These are phyloP conservation scores for Oldenlandia corymbosa DNA, from an alignment of 257 asterid species.

Conservation along the genomic window DNA sequence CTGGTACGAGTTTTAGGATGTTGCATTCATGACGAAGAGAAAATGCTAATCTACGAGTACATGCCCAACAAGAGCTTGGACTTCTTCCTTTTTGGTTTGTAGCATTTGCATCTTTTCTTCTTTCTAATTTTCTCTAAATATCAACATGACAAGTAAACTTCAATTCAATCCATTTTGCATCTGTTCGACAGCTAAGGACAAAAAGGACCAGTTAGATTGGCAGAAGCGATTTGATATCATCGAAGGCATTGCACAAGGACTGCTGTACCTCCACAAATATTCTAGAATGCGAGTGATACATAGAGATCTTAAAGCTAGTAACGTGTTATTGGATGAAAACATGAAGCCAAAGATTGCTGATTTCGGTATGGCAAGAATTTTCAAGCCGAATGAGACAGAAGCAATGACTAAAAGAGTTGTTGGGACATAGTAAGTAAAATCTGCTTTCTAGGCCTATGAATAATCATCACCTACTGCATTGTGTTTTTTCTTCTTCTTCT, in stretches of 20 bases:
- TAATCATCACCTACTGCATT: too few relatives aligned
- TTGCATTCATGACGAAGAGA: conserved; percentile 49
- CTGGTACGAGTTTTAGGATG: conserved; percentile 55
- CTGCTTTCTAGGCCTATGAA: neutral
- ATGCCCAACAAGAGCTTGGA: conserved; percentile 67
- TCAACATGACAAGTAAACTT: neutral
- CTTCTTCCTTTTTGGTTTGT: conserved; percentile 28
- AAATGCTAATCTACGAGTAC: conserved; percentile 52
- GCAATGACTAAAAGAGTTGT: conserved; percentile 46
- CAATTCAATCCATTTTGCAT: too few relatives aligned
- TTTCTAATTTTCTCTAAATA: neutral
- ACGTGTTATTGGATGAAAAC: conserved; percentile 47
- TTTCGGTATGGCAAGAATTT: conserved; percentile 59
- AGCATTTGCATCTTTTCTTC: neutral
- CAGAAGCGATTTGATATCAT: too few relatives aligned
- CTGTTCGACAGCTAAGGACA: too few relatives aligned
- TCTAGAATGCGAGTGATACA: too few relatives aligned
- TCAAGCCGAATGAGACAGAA: conserved; percentile 33
- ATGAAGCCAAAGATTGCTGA: conserved; percentile 63
- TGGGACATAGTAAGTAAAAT: conserved; percentile 48
- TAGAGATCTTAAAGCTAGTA: conserved; percentile 52
- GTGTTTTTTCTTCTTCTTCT: neutral
- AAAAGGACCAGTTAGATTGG: too few relatives aligned
- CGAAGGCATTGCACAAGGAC: too few relatives aligned
- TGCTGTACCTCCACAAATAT: too few relatives aligned